Evolutionary conservation across 306 rosid species (phyloP).

Genomic region (Glycine latifolia): DNA sequence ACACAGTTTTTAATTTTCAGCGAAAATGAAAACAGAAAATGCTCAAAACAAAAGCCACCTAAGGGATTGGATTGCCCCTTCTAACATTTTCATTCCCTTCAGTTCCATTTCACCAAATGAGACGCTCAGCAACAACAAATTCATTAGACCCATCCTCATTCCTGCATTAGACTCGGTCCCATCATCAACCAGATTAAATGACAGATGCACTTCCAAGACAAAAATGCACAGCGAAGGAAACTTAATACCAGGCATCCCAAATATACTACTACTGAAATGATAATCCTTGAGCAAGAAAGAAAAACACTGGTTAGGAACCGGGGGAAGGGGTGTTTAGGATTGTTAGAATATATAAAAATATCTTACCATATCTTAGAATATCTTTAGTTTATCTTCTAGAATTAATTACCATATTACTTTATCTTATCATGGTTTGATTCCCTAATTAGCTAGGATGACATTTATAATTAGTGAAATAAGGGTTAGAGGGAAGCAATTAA

Average conservation of each 20-base stretch:
- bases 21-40: too few species aligned
- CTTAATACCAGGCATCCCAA: not conserved
- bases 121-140: constrained; percentile 32
- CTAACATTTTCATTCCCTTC: constrained; percentile 23
- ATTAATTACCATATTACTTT: not conserved
- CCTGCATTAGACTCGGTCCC: constrained; percentile 24
- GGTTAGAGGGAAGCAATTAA: not conserved
- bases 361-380: not conserved
- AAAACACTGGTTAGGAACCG: not conserved
- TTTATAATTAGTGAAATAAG: not conserved
- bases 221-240: constrained; percentile 28
- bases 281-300: not conserved
- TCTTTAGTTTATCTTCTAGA: not conserved
- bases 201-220: constrained; percentile 9
- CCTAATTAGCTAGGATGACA: not conserved
- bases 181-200: constrained; percentile 36
- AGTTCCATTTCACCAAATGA: constrained; percentile 23
- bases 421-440: constrained; percentile 2
- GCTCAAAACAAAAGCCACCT: too few species aligned
- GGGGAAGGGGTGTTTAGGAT: not conserved
- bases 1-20: too few species aligned
- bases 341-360: not conserved
- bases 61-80: constrained; percentile 26
- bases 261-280: not conserved
- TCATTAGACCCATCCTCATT: constrained; percentile 20